Evolutionary conservation across 768 basidiomycete genomes (phyloP).

Genomic region (Leccinum ochraceum): DNA sequence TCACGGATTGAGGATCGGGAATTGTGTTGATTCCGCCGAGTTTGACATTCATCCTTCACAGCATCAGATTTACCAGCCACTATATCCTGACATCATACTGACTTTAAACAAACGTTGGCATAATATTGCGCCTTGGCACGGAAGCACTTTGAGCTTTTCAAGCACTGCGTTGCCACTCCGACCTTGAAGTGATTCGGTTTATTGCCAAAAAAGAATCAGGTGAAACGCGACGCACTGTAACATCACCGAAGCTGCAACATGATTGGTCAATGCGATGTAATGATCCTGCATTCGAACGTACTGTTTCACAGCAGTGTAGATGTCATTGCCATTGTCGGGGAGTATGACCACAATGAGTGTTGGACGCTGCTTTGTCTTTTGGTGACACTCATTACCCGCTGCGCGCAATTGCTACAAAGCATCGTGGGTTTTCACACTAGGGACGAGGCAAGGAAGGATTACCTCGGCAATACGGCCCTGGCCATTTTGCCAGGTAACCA

Average conservation of each 20-base stretch:
- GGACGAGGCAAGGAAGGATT: slow-evolving; percentile 7
- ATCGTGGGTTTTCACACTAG: neutral
- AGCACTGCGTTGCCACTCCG: slow-evolving; percentile 79
- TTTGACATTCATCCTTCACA: slow-evolving; percentile 74
- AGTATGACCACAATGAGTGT: slow-evolving; percentile 66
- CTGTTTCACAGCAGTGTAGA: slow-evolving; percentile 81
- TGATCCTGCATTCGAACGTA: slow-evolving; percentile 37
- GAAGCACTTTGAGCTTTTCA: slow-evolving; percentile 66
- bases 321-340: slow-evolving; percentile 73
- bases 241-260: slow-evolving; percentile 65
- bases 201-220: neutral
- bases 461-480: slow-evolving; percentile 55
- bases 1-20: slow-evolving; percentile 67
- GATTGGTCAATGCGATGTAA: slow-evolving; percentile 5
- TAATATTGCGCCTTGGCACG: slow-evolving; percentile 75
- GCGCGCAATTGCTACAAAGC: slow-evolving; percentile 46
- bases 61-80: slow-evolving; percentile 1
- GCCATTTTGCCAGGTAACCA: slow-evolving; percentile 57
- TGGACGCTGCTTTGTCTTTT: slow-evolving; percentile 45
- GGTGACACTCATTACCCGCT: slow-evolving; percentile 48
- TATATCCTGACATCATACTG: slow-evolving; percentile 25
- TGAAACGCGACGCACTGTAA: slow-evolving; percentile 40
- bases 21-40: slow-evolving; percentile 82
- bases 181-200: slow-evolving; percentile 38
- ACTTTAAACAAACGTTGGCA: slow-evolving; percentile 83